Percentiles rank a stretch among this genome's conserved stretches.
Conservation (phyloP, 768 basidiomycete species). For the Rhodosporidiobolus sp. region DNA sequence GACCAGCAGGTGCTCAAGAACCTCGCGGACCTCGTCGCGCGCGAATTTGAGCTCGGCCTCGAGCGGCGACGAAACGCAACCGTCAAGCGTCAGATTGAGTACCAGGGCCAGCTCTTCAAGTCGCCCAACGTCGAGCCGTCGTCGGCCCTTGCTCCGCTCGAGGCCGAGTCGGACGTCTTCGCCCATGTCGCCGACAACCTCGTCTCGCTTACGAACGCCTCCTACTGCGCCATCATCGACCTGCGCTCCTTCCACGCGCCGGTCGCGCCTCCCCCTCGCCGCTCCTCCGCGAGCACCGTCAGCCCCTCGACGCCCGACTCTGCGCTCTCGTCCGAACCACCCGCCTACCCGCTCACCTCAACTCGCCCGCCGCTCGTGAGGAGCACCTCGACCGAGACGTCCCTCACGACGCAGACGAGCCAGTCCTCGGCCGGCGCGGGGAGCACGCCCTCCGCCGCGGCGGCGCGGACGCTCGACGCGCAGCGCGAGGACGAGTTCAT, state of each 20-base stretch:
- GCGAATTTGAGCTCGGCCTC: slow-evolving; percentile 1
- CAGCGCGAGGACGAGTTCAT: background rate
- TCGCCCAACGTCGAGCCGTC: background rate
- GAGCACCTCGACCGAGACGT: too few relatives aligned
- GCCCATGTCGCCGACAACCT: background rate
- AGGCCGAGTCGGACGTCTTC: too few relatives aligned
- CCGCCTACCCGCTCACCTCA: too few relatives aligned
- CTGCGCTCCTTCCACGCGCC: slow-evolving; percentile 4
- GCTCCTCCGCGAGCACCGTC: background rate
- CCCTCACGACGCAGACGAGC: background rate
- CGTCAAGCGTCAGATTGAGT: background rate
- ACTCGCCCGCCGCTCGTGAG: too few relatives aligned
- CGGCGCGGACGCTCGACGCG: background rate
- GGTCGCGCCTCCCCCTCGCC: background rate
- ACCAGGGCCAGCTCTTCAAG: background rate
- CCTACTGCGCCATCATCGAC: background rate
- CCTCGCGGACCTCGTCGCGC: background rate
- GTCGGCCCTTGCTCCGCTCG: too few relatives aligned
- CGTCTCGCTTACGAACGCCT: background rate
- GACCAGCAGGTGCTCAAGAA: background rate
- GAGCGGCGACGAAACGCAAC: background rate
- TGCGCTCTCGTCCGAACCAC: too few relatives aligned
- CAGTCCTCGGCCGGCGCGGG: too few relatives aligned
- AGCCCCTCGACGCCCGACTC: background rate
- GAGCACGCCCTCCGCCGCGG: too few relatives aligned